phyloP scores from a whole-genome alignment of 2,329 filamentous ascomycete genomes.

The Byssothecium circinans region DNA sequence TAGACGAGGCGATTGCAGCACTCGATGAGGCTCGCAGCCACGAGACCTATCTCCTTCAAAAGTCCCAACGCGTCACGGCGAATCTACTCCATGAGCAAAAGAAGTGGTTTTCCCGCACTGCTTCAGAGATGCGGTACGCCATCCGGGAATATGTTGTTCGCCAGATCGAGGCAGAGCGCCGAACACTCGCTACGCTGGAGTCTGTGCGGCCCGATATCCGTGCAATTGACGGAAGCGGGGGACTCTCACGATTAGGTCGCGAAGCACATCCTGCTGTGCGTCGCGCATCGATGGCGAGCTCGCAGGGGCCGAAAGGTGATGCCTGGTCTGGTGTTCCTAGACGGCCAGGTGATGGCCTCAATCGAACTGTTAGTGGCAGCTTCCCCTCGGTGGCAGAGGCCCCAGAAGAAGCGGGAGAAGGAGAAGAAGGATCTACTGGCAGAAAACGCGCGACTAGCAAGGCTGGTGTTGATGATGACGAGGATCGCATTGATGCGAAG shows the following conservation, averaged over 20 bases:
- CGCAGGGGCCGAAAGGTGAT: slow-evolving; percentile 96
- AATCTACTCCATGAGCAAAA: slow-evolving; percentile 88
- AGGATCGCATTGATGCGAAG: slow-evolving; percentile 90
- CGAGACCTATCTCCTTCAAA: slow-evolving; percentile 79
- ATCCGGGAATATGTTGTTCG: slow-evolving; percentile 91
- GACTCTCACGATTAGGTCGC: slow-evolving; percentile 83
- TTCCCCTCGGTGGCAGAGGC: slow-evolving; percentile 61
- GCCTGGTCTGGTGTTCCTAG: slow-evolving; percentile 94
- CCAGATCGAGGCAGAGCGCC: slow-evolving; percentile 92
- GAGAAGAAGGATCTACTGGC: slow-evolving; percentile 47
- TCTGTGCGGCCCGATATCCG: slow-evolving; percentile 90
- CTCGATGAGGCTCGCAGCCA: slow-evolving; percentile 84
- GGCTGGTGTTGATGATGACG: slow-evolving; percentile 74
- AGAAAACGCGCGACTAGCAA: slow-evolving; percentile 53
- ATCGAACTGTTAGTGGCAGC: slow-evolving; percentile 74
- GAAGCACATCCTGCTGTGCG: slow-evolving; percentile 79
- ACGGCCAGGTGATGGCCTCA: slow-evolving; percentile 71
- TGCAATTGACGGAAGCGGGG: slow-evolving; percentile 86
- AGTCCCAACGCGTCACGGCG: slow-evolving; percentile 84
- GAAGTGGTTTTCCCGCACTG: slow-evolving; percentile 85
- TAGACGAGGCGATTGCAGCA: slow-evolving; percentile 92
- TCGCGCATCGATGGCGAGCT: slow-evolving; percentile 76
- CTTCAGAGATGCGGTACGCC: slow-evolving; percentile 77
- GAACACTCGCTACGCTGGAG: slow-evolving; percentile 90
- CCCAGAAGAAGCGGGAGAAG: slow-evolving; percentile 63